Conservation (phyloP, 257 asterid species). For the Primulina huaijiensis region DNA sequence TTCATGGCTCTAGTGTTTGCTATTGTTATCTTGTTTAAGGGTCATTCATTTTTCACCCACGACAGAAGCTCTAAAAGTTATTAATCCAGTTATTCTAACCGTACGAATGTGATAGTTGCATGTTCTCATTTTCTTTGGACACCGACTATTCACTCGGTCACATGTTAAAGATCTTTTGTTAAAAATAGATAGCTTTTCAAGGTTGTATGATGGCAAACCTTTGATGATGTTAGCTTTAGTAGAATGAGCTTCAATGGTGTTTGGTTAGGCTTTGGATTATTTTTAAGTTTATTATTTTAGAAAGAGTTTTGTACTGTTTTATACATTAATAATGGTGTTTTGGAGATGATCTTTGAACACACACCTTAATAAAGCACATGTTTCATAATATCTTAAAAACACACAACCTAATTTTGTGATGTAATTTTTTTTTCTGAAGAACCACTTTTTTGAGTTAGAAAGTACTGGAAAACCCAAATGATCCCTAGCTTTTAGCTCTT, state of each 20-base stretch:
- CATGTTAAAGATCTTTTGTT: neutral
- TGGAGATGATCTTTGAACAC: neutral
- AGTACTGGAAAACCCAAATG: too few species aligned
- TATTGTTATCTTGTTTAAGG: neutral
- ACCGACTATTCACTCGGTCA: neutral
- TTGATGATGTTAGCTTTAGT: too few species aligned
- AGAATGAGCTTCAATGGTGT: too few species aligned
- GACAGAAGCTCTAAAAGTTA: neutral
- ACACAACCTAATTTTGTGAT: neutral
- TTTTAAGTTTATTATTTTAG: neutral
- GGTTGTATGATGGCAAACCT: neutral
- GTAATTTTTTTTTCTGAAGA: neutral
- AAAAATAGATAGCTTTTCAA: too few species aligned
- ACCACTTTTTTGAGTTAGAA: too few species aligned
- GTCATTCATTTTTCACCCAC: constrained; percentile 10
- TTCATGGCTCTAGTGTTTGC: neutral
- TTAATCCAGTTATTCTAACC: neutral
- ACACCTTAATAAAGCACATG: neutral
- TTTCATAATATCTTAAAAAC: neutral
- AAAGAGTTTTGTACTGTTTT: neutral
- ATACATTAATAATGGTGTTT: too few species aligned
- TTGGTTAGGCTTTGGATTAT: neutral
- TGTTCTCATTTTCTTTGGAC: neutral
- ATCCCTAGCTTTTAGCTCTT: neutral
- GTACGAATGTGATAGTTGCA: neutral